Conservation (phyloP, 2,329 filamentous ascomycete genomes). For the Trichophaea hybrida region DNA sequence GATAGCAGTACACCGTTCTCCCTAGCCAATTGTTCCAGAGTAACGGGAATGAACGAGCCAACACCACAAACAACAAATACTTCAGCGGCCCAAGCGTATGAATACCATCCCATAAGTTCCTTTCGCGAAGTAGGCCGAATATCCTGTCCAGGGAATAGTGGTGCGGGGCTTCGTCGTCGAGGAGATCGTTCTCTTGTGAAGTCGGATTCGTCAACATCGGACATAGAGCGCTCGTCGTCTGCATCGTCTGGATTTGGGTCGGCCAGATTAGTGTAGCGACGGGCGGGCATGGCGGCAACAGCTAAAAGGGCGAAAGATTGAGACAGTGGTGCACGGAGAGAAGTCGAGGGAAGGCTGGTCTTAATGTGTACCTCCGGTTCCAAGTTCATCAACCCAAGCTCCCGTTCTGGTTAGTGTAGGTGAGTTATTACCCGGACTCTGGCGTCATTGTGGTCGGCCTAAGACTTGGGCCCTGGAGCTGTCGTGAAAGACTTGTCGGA, state of each 20-base stretch:
- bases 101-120: slow-evolving; percentile 89
- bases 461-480: background rate
- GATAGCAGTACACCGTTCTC: slow-evolving; percentile 78
- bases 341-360: background rate
- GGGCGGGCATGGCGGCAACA: slow-evolving; percentile 6
- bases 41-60: slow-evolving; percentile 88
- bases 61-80: slow-evolving; percentile 88
- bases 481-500: background rate
- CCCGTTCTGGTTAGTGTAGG: background rate
- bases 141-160: slow-evolving; percentile 69
- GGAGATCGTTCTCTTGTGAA: slow-evolving; percentile 26
- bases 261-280: slow-evolving; percentile 16
- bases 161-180: slow-evolving; percentile 28
- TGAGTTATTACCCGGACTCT: background rate
- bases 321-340: background rate
- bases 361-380: background rate
- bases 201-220: slow-evolving; percentile 27
- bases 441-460: background rate
- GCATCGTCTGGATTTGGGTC: slow-evolving; percentile 22
- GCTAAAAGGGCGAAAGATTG: background rate
- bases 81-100: slow-evolving; percentile 90
- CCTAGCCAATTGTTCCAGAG: slow-evolving; percentile 80
- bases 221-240: slow-evolving; percentile 25
- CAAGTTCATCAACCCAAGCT: background rate
- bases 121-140: slow-evolving; percentile 71